Evolutionary conservation across 1,139 yeast species (phyloP), one percentile per base, ranked within the genome.

Genomic region (Kluyveromyces sp.): DNA sequence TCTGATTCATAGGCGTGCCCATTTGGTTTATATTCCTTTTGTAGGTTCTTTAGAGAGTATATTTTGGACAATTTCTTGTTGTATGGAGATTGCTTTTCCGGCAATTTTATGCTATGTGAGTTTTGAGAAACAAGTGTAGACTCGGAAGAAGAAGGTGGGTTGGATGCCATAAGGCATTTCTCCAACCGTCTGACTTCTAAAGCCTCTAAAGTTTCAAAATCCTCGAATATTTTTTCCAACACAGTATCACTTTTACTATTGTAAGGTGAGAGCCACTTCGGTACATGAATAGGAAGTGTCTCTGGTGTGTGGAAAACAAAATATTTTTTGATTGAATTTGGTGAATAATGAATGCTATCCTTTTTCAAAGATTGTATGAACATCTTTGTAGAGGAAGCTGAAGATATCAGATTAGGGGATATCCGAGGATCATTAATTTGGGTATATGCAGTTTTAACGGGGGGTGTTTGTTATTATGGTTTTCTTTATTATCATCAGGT

Each of bases 151-250:
- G 34, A 31, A 7, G 43, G 32, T 6, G 21, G 21, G 21, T 36
- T 39, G 4, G 43, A 32, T 3, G 47, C 41, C 25, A 43, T 41
- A 26, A 62, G 39, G 40, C 65, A 59, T 25, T 55, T 54, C 45
- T 70, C 72, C 41, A 79, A 63, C 50, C 84, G 65, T 15, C 67
- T 58, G 51, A 72, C 73, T 56, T 80, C 86, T 44, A 71, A 58
- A 50, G 71, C 73, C 57, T 80, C 86, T 44, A 71, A 57, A 35
- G 63, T 64, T 61, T 79, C 83, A 48, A 78, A 73, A 48, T 69
- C 73, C 46, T 66, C 61, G 53, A 78, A 75, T 48, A 74, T 69
- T 7, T 59, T 50, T 25, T 68, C 59, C 42, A 79, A 60, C 25
- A 66, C 57, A 2, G 61, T 37, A 37, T 51, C 59, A n/a, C 70